A percentile compares a stretch with the other conserved stretches of the same genome.
Evolutionary conservation across 2,329 filamentous ascomycete species (phyloP).

Genomic region (Penicillium sp.): DNA sequence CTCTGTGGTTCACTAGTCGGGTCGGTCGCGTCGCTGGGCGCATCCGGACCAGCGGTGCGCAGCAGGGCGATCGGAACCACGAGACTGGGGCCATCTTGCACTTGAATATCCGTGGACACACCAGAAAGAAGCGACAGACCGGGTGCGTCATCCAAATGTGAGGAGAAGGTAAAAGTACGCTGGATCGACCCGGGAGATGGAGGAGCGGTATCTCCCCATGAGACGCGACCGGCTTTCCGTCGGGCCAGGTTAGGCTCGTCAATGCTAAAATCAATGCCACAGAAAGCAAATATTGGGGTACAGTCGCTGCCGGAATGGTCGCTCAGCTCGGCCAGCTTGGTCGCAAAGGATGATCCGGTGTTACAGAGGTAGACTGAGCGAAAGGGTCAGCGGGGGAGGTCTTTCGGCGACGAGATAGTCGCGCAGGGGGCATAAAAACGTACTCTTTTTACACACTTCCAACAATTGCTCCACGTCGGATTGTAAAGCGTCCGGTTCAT

Average conservation of each 20-base stretch:
- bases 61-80: conserved; percentile 53
- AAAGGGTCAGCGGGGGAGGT: conserved; percentile 10
- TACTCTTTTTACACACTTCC: conserved; percentile 56
- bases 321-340: conserved; percentile 55
- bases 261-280: conserved; percentile 51
- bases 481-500: conserved; percentile 48
- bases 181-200: conserved; percentile 36
- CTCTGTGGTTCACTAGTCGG: conserved; percentile 25
- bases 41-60: conserved; percentile 31
- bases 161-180: conserved; percentile 46
- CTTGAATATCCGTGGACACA: conserved; percentile 52
- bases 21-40: conserved; percentile 13
- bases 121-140: conserved; percentile 51
- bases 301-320: conserved; percentile 48
- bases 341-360: conserved; percentile 54
- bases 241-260: conserved; percentile 40
- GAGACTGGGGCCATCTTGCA: conserved; percentile 51
- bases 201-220: conserved; percentile 32
- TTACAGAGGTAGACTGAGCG: conserved; percentile 55
- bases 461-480: conserved; percentile 53
- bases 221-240: conserved; percentile 33
- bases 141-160: conserved; percentile 49
- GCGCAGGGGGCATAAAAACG: conserved; percentile 19
- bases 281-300: conserved; percentile 58
- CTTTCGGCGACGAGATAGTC: neutral